Conservation (phyloP, 2,329 filamentous ascomycete species). For the Claviceps purpurea region DNA sequence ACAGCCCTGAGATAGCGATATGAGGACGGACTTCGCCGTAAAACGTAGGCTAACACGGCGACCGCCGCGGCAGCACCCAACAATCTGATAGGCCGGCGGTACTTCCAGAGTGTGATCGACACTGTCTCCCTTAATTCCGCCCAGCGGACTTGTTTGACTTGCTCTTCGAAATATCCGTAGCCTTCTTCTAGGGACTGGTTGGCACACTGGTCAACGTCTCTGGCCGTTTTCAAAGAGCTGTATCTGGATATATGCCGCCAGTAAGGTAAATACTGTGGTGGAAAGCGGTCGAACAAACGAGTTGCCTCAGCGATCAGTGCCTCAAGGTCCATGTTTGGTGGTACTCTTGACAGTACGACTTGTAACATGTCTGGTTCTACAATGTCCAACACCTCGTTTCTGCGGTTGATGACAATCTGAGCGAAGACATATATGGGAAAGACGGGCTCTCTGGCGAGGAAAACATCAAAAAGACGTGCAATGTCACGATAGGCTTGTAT, state of each 20-base stretch:
- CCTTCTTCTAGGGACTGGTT: constrained; percentile 53
- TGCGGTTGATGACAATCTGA: constrained; percentile 68
- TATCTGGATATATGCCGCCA: constrained; percentile 61
- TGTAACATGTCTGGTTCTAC: constrained; percentile 91
- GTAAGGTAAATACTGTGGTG: constrained; percentile 56
- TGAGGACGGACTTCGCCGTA: constrained; percentile 36
- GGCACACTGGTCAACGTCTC: constrained; percentile 33
- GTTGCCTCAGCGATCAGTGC: constrained; percentile 55
- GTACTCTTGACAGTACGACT: constrained; percentile 74
- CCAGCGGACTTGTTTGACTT: constrained; percentile 58
- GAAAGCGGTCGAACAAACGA: constrained; percentile 48
- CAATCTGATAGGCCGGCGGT: constrained; percentile 50
- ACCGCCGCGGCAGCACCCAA: constrained; percentile 53
- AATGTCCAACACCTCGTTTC: constrained; percentile 76
- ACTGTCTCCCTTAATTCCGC: constrained; percentile 33
- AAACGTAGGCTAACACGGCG: constrained; percentile 53
- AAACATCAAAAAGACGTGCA: constrained; percentile 79
- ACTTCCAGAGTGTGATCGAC: constrained; percentile 38
- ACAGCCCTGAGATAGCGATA: constrained; percentile 15
- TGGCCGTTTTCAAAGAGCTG: constrained; percentile 78
- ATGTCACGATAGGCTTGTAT: constrained; percentile 84
- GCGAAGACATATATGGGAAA: constrained; percentile 88
- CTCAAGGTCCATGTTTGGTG: constrained; percentile 69
- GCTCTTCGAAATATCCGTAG: constrained; percentile 51
- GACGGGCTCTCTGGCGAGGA: constrained; percentile 76